Conservation (phyloP, 139 green algal genomes). For the Chlorella sp. region DNA sequence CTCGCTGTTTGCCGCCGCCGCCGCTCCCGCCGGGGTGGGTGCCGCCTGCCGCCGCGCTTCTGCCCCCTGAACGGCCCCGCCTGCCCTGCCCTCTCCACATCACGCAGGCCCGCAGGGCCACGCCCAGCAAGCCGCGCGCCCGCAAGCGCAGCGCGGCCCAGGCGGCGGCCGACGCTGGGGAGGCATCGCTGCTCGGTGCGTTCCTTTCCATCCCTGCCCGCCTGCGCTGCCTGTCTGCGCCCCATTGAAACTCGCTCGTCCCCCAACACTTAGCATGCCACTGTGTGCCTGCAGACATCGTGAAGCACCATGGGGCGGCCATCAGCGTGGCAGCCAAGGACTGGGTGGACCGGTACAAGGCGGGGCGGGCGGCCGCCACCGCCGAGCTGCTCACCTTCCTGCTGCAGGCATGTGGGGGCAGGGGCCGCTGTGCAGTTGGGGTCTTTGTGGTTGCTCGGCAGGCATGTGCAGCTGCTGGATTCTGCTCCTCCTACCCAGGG, state of each 20-base stretch:
- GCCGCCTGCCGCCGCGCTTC: too few species aligned
- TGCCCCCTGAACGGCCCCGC: too few species aligned
- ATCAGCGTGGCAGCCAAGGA: slow-evolving; percentile 57
- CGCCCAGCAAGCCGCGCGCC: not conserved
- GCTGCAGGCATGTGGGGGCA: slow-evolving; percentile 53
- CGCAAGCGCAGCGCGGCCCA: slow-evolving; percentile 7
- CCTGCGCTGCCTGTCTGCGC: not conserved
- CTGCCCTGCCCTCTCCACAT: not conserved
- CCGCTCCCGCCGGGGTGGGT: not conserved
- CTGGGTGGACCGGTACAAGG: slow-evolving; percentile 68
- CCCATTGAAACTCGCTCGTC: not conserved
- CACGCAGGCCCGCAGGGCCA: not conserved
- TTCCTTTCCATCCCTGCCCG: not conserved
- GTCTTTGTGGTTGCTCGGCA: not conserved
- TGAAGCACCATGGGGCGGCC: slow-evolving; percentile 21
- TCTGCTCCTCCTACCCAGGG: too few species aligned
- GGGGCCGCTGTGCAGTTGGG: too few species aligned
- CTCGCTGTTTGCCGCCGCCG: not conserved
- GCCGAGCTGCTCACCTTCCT: slow-evolving; percentile 77
- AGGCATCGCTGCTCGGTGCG: slow-evolving; percentile 26
- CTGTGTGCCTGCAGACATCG: slow-evolving; percentile 7
- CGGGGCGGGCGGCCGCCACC: slow-evolving; percentile 42
- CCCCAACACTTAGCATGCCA: not conserved
- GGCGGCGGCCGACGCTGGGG: not conserved
- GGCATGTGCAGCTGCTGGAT: not conserved